Evolutionary conservation across 257 asterid genomes (phyloP), one percentile per base, ranked within the genome.

Genomic region (Solanum sitiens): DNA sequence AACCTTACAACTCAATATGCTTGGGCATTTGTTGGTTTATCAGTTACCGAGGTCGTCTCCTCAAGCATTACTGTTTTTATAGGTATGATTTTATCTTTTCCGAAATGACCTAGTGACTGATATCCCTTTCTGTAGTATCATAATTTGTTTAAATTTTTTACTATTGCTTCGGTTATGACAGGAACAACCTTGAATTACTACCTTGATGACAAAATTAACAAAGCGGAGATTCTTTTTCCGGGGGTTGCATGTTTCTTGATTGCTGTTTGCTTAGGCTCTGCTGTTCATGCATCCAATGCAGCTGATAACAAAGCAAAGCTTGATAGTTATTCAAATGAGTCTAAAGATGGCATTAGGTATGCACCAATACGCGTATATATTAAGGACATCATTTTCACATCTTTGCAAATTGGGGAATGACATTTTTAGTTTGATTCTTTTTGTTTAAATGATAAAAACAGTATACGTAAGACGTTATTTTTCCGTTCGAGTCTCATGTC

Each of bases 11-110:
- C 98, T 39, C 99, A 97, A 83, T 97, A 95, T 87, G 99, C 99
- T 65, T 97, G 98, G 99, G 98, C 99, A 9, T 95, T 92, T 76
- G 98, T 97, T 84, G 99, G 99, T 73, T 92, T 97, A 87, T 96
- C 98, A 1, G 99, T 97, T 86, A 95, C 99, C 15, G 98, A 94
- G 92, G 99, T 97, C 61, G 90, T 97, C 86, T 89, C 95, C 14
- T 86, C 95, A 33, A 97, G 99, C 95, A 93, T 95, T 88, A 91
- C 98, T 83, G 99, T 97, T 65, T 96, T 97, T 61, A 92, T 97
- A 92, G 99, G 99, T 97, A 92, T 84, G 70, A 67, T 72, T 85
- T 61, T 30, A 65, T 40, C 27, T 32, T 25, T 44, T 25, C 21
- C 32, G 40, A 63, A 11, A 39, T 40, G 39, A 20, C 21, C 7